Evolutionary conservation across 2,329 filamentous ascomycete species (phyloP), one percentile per base, ranked within the genome.

Genomic region (Trichoderma sp.): DNA sequence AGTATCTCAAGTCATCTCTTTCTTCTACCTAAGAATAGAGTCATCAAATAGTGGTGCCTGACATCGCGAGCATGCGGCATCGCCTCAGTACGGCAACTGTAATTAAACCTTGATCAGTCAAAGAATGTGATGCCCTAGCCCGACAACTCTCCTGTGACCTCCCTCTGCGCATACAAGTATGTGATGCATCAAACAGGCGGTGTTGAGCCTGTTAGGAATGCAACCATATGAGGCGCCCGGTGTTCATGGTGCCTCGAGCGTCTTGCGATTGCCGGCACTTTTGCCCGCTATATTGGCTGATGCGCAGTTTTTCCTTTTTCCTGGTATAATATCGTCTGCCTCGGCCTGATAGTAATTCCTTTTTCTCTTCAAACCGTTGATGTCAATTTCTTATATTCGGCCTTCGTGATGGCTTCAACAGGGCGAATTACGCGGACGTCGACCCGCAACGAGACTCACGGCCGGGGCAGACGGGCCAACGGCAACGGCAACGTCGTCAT

Each of bases 401-500:
- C n/a, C 6, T 50, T 30, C 17, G 57, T n/a, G 34, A 68, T 68
- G 67, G 52, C 57, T 39, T 55, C 60, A 14, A 50, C 67, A 21
- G 39, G 57, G 26, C 56, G 45, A 9, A 55, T 48, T 3, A 51
- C 66, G 28, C 45, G 47, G 10, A 47, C 55, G 7, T 64, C 51
- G 9, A 28, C 12, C 19, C 55, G 58, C 34, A 61, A 68, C 26
- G 68, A 71, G 12, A 65, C 66, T 15, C 73, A 75, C 55, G 70
- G 71, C 2, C 65, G 69, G 12, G 72, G 68, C 51, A 71, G 75
- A 61, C 72, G 71, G 17, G 68, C 71, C 26, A 77, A 77, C 50
- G 72, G 74, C 56, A 72, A 73, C 34, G 74, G 74, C 7, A 68
- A 34, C 10, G 30, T 34, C 30, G 30, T 78, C 45, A 78, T 79